Base-by-base conservation (phyloP, 371 early-diverging fungal species). In the Mortierella sp. region DNA sequence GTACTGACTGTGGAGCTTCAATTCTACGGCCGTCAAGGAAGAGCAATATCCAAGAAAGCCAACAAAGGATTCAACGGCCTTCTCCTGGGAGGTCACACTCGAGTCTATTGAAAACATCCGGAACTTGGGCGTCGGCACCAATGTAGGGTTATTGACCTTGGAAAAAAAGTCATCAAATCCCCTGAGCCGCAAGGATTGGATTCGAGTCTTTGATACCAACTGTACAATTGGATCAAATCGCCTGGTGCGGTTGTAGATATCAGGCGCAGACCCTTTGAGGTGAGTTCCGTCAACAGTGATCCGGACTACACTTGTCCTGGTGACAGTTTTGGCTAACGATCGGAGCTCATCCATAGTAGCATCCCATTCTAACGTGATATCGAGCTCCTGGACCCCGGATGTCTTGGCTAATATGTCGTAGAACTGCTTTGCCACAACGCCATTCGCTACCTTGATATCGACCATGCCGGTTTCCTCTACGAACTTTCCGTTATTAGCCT, bases 171-270 rank as follows among this genome's bases (percentile, higher is more conserved):
- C 51, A 14, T 60, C 51, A n/a, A 49, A 50, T 16, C n/a, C 19
- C 19, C 22, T 12, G 9, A 67, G 49, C 3, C 44, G 10, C 3
- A 60, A n/a, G 2, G 56, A 31, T 9, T 50, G 60, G 28, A 67
- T n/a, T 5, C 51, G 31, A 3, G 44, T 37, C 5, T 44, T 60
- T 0, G 37, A 19, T 31, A 60, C 43, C 13, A 67, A 43, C 7
- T 67, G 34, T 4, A 60, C 1, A 19, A 67, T 40, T 0, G 67
- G 67, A 9, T 49, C 60, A 16, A 48, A 67, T 12, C 60, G 54
- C 8, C 60, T 50, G 5, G 39, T 12, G 22, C 24, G 21, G 39
- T 55, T 21, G 27, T 22, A 22, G 8, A 56, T 13, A 37, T 64
- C 53, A 2, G 22, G n/a, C 16, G 43, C 28, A 2, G 55, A 50